Percentiles rank a stretch among this genome's conserved stretches.
Conservation (phyloP, 768 basidiomycete genomes). For the Boletus pseudopeckii region DNA sequence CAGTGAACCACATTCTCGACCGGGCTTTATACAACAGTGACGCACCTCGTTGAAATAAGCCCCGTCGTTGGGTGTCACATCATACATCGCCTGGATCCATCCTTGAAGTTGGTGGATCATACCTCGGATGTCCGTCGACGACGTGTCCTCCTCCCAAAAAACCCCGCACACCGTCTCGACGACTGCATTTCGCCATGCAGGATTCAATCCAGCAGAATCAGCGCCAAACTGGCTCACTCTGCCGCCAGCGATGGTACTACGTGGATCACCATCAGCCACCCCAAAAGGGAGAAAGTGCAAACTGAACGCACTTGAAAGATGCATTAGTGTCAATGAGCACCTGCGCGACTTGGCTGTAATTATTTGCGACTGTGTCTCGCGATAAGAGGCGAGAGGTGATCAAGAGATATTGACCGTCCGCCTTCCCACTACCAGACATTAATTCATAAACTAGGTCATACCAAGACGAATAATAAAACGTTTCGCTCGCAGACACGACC, state of each 20-base stretch:
- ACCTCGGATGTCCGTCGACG: conserved; percentile 9
- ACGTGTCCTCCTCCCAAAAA: conserved; percentile 20
- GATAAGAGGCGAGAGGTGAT: conserved; percentile 33
- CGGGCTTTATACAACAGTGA: not conserved
- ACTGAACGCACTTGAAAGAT: conserved; percentile 5
- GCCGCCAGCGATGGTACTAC: conserved; percentile 45
- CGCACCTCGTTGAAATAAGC: conserved; percentile 49
- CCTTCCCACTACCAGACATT: not conserved
- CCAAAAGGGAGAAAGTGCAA: too few relatives aligned
- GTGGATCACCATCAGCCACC: conserved; percentile 5
- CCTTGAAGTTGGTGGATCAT: conserved; percentile 5
- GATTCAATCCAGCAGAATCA: conserved; percentile 41
- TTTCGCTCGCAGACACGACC: conserved; percentile 28
- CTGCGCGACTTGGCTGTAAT: conserved; percentile 25
- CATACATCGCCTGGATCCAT: conserved; percentile 15
- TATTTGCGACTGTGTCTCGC: conserved; percentile 21
- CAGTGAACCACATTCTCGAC: not conserved
- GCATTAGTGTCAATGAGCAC: conserved; percentile 5
- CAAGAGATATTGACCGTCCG: conserved; percentile 20
- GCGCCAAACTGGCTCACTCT: conserved; percentile 36
- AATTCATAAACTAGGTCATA: conserved; percentile 19
- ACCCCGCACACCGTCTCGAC: not conserved
- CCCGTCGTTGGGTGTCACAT: conserved; percentile 33
- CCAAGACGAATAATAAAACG: conserved; percentile 22
- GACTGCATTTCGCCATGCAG: conserved; percentile 46